Conservation (phyloP, 208 protist genomes). For the Trypanosomatidae sp. region DNA sequence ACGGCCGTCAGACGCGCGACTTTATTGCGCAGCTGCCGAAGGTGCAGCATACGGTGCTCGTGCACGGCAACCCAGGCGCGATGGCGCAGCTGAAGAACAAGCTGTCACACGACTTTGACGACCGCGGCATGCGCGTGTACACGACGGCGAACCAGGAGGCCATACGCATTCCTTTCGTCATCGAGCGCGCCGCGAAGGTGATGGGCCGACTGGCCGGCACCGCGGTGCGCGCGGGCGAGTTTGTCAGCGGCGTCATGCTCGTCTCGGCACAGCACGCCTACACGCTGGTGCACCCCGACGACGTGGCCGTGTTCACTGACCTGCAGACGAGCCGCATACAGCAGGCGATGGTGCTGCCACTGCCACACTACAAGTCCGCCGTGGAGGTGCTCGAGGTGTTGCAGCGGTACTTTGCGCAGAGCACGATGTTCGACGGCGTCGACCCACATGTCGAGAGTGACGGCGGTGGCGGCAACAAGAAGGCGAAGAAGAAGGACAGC, state of each 20-base stretch:
- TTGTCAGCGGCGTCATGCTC: slow-evolving; percentile 82
- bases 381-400: slow-evolving; percentile 69
- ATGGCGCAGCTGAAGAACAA: slow-evolving; percentile 90
- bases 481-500: slow-evolving; percentile 3
- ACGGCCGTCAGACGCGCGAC: slow-evolving; percentile 89
- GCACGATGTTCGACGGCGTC: slow-evolving; percentile 63
- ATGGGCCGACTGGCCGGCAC: slow-evolving; percentile 59
- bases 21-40: slow-evolving; percentile 74
- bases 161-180: slow-evolving; percentile 90
- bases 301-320: slow-evolving; percentile 80
- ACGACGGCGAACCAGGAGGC: slow-evolving; percentile 90
- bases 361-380: slow-evolving; percentile 55
- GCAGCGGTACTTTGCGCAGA: slow-evolving; percentile 76
- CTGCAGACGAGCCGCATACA: slow-evolving; percentile 62
- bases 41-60: slow-evolving; percentile 86
- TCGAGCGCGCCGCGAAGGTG: slow-evolving; percentile 88
- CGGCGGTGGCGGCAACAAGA: slow-evolving; percentile 3
- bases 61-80: slow-evolving; percentile 93
- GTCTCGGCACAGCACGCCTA: slow-evolving; percentile 75
- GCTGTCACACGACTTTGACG: slow-evolving; percentile 76
- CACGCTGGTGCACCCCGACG: slow-evolving; percentile 71
- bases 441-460: slow-evolving; percentile 16
- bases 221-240: slow-evolving; percentile 28
- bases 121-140: slow-evolving; percentile 73
- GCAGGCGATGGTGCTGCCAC: slow-evolving; percentile 78